Evolutionary conservation across 495 filamentous ascomycete genomes (phyloP), one percentile per base, ranked within the genome.

Genomic region (Xylaria nigripes): DNA sequence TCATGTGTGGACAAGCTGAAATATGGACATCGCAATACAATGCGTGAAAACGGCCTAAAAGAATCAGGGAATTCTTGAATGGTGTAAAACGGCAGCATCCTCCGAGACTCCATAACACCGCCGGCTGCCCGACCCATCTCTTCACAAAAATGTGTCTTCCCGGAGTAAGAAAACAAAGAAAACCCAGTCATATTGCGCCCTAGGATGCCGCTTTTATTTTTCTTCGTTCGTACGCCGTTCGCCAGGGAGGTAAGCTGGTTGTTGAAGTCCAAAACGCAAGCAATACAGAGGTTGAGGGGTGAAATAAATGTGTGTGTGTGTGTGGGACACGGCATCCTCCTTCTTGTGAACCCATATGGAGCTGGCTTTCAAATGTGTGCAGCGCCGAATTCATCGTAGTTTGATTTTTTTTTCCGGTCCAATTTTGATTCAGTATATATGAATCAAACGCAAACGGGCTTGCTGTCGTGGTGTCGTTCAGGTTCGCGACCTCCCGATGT

Each of bases 211-310:
- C 64, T 65, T 67, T 65, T 55, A 51, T 57, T 50, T 55, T 48
- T 56, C 51, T 67, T 65, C 50, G 46, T 65, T 67, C 64, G 58
- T 67, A 65, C 64, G 64, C 64, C 64, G 54, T 67, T 67, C 64
- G 64, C 64, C 64, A 48, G 51, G 58, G 63, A 18, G 53, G 54
- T 52, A 62, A 67, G 57, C 64, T 63, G 61, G 64, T 57, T 59
- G 25, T 60, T 64, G 59, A 60, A 51, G 62, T 60, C 61, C 61
- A 58, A 62, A 59, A 60, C 60, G 53, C 53, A 55, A 49, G 45
- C 51, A 57, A 61, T 60, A 60, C 59, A 59, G 29, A 61, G 56
- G 55, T 57, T n/a, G n/a, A n/a, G 22, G 41, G 48, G 30, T 44
- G 41, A 41, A 53, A 53, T 57, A 19, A 21, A 56, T 53, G 41